Conservation (phyloP, 2,329 filamentous ascomycete genomes). For the Diaporthe ilicicola region DNA sequence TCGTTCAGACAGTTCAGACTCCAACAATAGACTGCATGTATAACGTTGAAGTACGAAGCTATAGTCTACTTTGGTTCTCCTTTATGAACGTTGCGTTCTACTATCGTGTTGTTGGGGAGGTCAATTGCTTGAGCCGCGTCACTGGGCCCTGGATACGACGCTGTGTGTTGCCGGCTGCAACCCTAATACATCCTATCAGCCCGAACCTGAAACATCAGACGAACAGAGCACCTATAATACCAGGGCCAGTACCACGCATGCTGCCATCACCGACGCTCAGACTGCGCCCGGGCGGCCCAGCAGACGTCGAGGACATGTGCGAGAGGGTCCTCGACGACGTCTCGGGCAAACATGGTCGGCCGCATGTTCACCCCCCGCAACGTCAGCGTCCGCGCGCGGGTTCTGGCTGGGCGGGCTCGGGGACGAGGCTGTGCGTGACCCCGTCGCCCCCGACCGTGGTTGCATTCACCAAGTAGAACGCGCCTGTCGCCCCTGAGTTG, state of each 20-base stretch:
- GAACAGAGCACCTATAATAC: not conserved
- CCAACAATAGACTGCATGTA: not conserved
- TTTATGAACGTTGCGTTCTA: no score
- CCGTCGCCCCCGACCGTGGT: slow-evolving; percentile 47
- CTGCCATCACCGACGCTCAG: slow-evolving; percentile 29
- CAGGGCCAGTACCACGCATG: not conserved
- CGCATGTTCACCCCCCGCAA: slow-evolving; percentile 47
- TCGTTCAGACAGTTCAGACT: not conserved
- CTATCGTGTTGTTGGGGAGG: not conserved
- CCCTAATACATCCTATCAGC: not conserved
- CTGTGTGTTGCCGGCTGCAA: not conserved
- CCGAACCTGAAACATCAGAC: slow-evolving; percentile 20
- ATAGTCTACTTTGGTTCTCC: no score
- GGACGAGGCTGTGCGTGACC: slow-evolving; percentile 52
- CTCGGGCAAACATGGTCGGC: slow-evolving; percentile 47
- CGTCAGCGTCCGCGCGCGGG: slow-evolving; percentile 36
- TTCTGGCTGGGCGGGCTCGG: slow-evolving; percentile 48
- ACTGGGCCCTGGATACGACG: slow-evolving; percentile 10
- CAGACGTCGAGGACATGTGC: slow-evolving; percentile 51
- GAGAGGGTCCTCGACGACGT: slow-evolving; percentile 58
- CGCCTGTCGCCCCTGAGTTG: slow-evolving; percentile 39
- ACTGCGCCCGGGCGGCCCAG: slow-evolving; percentile 49
- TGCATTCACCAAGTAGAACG: slow-evolving; percentile 58
- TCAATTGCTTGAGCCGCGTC: not conserved
- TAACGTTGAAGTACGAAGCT: no score